These are phyloP conservation scores for Rasamsonia emersonii DNA, from an alignment of 2,329 filamentous ascomycete species.

Conservation along the genomic window DNA sequence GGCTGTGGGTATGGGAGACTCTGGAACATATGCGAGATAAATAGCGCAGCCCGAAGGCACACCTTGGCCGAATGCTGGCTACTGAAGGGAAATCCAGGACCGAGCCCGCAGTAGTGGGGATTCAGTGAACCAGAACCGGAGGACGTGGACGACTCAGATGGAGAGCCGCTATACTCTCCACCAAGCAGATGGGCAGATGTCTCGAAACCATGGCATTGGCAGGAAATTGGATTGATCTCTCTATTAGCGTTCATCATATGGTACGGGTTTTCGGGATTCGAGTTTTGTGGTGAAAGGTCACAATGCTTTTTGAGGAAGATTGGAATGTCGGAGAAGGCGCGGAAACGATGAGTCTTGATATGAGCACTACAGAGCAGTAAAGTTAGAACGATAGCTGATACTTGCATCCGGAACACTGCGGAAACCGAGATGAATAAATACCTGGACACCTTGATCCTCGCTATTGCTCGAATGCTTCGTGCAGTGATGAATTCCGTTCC, in stretches of 20 bases:
- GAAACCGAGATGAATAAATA: no score
- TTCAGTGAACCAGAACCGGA: slow-evolving; percentile 21
- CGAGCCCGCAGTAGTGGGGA: slow-evolving; percentile 9
- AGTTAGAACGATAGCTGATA: slow-evolving; percentile 2
- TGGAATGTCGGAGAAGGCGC: slow-evolving; percentile 38
- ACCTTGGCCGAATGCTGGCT: slow-evolving; percentile 33
- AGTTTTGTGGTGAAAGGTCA: slow-evolving; percentile 29
- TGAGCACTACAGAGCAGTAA: slow-evolving; percentile 26
- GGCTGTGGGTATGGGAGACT: slow-evolving; percentile 30
- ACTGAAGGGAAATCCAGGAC: slow-evolving; percentile 31
- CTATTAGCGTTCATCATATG: slow-evolving; percentile 12
- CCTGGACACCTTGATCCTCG: slow-evolving; percentile 38
- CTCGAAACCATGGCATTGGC: slow-evolving; percentile 23
- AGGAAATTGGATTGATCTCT: slow-evolving; percentile 22
- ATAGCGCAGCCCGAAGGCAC: slow-evolving; percentile 32
- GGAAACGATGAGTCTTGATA: slow-evolving; percentile 39
- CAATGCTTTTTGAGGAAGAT: slow-evolving; percentile 39
- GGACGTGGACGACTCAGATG: slow-evolving; percentile 22
- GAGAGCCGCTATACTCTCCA: slow-evolving; percentile 24
- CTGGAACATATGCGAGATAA: slow-evolving; percentile 35
- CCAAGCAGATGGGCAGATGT: slow-evolving; percentile 20
- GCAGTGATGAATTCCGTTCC: slow-evolving; percentile 29
- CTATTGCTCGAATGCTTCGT: slow-evolving; percentile 32
- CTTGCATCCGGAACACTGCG: slow-evolving; percentile 2
- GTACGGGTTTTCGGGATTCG: slow-evolving; percentile 10